Percentiles rank a stretch among this genome's conserved stretches.
phyloP scores from a whole-genome alignment of 1,139 yeast genomes.

The Geotrichum reessii region DNA sequence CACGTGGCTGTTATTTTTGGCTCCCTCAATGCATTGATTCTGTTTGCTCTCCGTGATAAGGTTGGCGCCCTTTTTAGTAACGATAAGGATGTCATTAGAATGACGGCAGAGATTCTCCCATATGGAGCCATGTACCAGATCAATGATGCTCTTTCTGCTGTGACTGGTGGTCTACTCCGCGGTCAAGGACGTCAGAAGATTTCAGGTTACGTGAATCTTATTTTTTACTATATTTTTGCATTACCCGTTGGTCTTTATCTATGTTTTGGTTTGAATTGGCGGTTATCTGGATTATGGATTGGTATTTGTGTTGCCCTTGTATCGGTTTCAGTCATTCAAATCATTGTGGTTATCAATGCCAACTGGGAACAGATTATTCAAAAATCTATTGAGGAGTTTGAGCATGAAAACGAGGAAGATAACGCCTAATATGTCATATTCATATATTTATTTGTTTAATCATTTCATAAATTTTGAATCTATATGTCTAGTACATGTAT shows the following conservation, averaged over 20 bases:
- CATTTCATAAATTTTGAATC: neutral
- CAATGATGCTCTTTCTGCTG: constrained; percentile 77
- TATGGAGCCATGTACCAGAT: constrained; percentile 65
- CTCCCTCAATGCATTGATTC: constrained; percentile 45
- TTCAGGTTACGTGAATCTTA: constrained; percentile 71
- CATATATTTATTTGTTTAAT: neutral
- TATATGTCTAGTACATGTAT: neutral
- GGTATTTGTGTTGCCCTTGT: constrained; percentile 58
- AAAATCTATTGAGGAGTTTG: constrained; percentile 16
- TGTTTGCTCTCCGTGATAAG: constrained; percentile 46
- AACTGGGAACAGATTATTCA: constrained; percentile 17
- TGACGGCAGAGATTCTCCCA: constrained; percentile 54
- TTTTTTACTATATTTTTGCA: constrained; percentile 64
- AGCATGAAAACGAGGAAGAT: neutral
- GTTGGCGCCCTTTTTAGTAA: constrained; percentile 64
- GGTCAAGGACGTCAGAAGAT: constrained; percentile 82
- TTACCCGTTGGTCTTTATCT: constrained; percentile 65
- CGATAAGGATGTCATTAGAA: constrained; percentile 54
- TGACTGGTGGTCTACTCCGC: constrained; percentile 73
- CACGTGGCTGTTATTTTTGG: constrained; percentile 53
- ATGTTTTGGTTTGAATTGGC: constrained; percentile 49
- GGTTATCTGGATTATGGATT: constrained; percentile 68
- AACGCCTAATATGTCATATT: neutral
- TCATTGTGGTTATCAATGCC: constrained; percentile 12
- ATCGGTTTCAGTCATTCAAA: constrained; percentile 16